Conservation (phyloP, 768 basidiomycete genomes). For the Mycena vulgaris region DNA sequence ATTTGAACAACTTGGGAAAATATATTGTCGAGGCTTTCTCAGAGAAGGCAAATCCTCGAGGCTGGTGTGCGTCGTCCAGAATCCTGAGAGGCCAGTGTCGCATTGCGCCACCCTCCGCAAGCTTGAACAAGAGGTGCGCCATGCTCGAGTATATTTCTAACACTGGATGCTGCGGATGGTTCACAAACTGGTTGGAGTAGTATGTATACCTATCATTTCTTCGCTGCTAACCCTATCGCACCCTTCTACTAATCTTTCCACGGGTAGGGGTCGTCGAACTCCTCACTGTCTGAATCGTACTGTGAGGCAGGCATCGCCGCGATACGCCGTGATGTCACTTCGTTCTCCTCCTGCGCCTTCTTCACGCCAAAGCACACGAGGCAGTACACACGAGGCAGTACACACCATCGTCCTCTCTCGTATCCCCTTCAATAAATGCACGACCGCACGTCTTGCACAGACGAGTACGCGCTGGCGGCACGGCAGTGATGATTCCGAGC, state of each 20-base stretch:
- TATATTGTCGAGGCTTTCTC: slow-evolving; percentile 2
- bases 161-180: slow-evolving; percentile 6
- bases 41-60: slow-evolving; percentile 8
- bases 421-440: slow-evolving; percentile 6
- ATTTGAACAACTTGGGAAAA: too few species aligned
- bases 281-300: slow-evolving; percentile 15
- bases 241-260: slow-evolving; percentile 3
- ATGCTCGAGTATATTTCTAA: slow-evolving; percentile 10
- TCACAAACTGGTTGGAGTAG: slow-evolving; percentile 16
- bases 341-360: slow-evolving; percentile 18
- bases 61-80: neutral
- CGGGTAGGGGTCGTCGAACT: slow-evolving; percentile 3
- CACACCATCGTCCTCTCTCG: slow-evolving; percentile 10
- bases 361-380: slow-evolving; percentile 17
- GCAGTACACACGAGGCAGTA: slow-evolving; percentile 12
- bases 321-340: slow-evolving; percentile 7
- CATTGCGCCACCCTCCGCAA: too few species aligned
- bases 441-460: slow-evolving; percentile 11
- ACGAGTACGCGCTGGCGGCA: slow-evolving; percentile 1
- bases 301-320: slow-evolving; percentile 11
- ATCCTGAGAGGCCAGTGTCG: neutral
- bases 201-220: slow-evolving; percentile 12
- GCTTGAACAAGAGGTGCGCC: too few species aligned
- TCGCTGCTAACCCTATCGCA: slow-evolving; percentile 17
- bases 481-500: slow-evolving; percentile 12